Percentiles rank a stretch among this genome's conserved stretches.
phyloP scores from a whole-genome alignment of 1,284 basidiomycete genomes.

The Ceratobasidium sp. region DNA sequence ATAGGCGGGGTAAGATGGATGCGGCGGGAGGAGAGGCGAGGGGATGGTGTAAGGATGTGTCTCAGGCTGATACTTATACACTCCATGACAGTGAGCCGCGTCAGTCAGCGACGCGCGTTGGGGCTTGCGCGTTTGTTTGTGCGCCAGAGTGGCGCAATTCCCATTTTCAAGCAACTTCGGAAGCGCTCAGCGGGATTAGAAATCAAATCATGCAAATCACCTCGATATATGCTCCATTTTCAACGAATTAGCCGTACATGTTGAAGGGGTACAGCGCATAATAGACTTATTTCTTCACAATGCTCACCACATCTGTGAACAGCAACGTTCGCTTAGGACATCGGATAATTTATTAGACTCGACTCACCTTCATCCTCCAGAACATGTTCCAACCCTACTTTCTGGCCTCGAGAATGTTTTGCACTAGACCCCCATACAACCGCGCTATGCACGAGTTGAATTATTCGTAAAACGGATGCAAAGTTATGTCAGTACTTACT shows the following conservation, averaged over 20 bases:
- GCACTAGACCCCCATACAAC: constrained; percentile 94
- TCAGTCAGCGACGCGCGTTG: constrained; percentile 37
- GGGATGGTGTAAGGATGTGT: not conserved
- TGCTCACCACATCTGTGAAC: constrained; percentile 74
- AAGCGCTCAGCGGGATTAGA: not conserved
- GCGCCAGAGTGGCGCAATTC: constrained; percentile 20
- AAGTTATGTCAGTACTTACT: constrained; percentile 57
- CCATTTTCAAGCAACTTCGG: constrained; percentile 29
- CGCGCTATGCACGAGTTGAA: constrained; percentile 60
- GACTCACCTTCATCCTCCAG: constrained; percentile 87
- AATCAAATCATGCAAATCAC: not conserved
- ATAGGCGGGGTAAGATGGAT: not conserved
- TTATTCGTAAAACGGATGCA: constrained; percentile 18
- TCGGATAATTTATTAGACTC: too few relatives aligned
- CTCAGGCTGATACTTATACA: constrained; percentile 8
- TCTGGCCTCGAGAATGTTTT: constrained; percentile 95
- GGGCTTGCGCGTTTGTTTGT: constrained; percentile 23
- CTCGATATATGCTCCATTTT: constrained; percentile 11
- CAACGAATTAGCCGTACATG: not conserved
- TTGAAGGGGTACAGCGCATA: not conserved
- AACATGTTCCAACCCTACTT: constrained; percentile 90
- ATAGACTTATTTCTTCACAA: constrained; percentile 73
- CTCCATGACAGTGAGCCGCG: constrained; percentile 5
- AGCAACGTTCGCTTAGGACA: too few relatives aligned
- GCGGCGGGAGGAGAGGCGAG: not conserved